phyloP scores from a whole-genome alignment of 352 stramenopile genomes.

The Globisporangium heterothallicum region DNA sequence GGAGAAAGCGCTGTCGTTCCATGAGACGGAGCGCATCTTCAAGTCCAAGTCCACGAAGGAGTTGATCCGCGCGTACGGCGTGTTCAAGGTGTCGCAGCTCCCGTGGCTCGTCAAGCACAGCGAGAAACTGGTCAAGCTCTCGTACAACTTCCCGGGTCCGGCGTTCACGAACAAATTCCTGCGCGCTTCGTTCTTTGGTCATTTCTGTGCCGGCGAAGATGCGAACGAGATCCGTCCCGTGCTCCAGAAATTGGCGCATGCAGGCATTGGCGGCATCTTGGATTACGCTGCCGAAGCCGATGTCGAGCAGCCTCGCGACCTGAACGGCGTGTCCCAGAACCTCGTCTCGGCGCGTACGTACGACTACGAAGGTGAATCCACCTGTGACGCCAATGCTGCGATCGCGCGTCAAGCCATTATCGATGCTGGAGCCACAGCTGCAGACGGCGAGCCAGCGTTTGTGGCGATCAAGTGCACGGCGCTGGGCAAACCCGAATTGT shows the following conservation, averaged over 20 bases:
- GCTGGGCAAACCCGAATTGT: constrained; percentile 93
- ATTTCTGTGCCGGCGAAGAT: constrained; percentile 96
- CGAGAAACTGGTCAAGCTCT: constrained; percentile 73
- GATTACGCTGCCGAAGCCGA: constrained; percentile 97
- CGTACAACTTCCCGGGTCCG: constrained; percentile 79
- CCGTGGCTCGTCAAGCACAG: constrained; percentile 85
- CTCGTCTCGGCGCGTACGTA: constrained; percentile 91
- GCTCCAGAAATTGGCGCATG: constrained; percentile 64
- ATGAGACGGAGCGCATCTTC: constrained; percentile 80
- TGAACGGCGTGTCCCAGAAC: constrained; percentile 78
- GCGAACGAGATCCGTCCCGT: constrained; percentile 80
- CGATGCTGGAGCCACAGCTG: constrained; percentile 43
- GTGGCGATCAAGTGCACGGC: constrained; percentile 97
- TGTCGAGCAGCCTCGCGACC: constrained; percentile 69
- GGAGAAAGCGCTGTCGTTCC: constrained; percentile 44
- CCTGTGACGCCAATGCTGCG: constrained; percentile 90
- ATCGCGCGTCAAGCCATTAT: constrained; percentile 82
- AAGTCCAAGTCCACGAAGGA: constrained; percentile 76
- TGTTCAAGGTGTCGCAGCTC: constrained; percentile 88
- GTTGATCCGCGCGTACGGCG: constrained; percentile 80
- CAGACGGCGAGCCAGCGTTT: constrained; percentile 77
- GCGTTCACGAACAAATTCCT: constrained; percentile 87
- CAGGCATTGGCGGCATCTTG: constrained; percentile 93
- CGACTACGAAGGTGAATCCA: constrained; percentile 92
- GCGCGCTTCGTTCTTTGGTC: constrained; percentile 93